Evolutionary conservation across 2,329 filamentous ascomycete species (phyloP).

Genomic region (Knufia fluminis): DNA sequence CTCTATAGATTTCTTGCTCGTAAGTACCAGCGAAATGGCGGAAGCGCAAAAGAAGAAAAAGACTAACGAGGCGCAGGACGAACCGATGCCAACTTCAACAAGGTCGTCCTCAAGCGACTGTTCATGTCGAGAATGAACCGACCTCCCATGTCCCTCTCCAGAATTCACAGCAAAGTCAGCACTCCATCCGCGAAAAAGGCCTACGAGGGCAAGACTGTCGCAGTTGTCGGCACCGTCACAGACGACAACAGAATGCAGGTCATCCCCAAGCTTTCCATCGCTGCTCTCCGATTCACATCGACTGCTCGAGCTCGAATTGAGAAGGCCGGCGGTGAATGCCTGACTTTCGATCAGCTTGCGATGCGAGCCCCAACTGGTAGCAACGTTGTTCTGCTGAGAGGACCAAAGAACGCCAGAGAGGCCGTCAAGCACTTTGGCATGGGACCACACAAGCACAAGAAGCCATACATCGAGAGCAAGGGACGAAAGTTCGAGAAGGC

Average conservation of each 20-base stretch:
- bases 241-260: conserved; percentile 92
- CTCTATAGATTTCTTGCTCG: conserved; percentile 94
- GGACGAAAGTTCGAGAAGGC: conserved; percentile 99
- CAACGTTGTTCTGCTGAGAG: conserved; percentile 95
- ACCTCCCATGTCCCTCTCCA: conserved; percentile 85
- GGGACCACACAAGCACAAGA: conserved; percentile 98
- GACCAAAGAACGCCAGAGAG: conserved; percentile 96
- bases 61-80: conserved; percentile 52
- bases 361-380: conserved; percentile 87
- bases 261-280: conserved; percentile 86
- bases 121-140: conserved; percentile 99
- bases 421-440: conserved; percentile 99
- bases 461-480: conserved; percentile 96
- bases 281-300: conserved; percentile 91
- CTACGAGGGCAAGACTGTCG: conserved; percentile 65
- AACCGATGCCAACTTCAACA: conserved; percentile 97
- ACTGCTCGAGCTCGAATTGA: conserved; percentile 88
- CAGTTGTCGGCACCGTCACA: conserved; percentile 89
- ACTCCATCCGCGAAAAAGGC: conserved; percentile 45
- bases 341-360: conserved; percentile 96
- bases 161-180: conserved; percentile 60
- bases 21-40: conserved; percentile 45
- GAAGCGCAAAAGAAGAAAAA: conserved; percentile 3
- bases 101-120: conserved; percentile 91
- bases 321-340: conserved; percentile 85